These are phyloP conservation scores for Collariella sp. DNA, from an alignment of 495 filamentous ascomycete genomes.

Conservation along the genomic window DNA sequence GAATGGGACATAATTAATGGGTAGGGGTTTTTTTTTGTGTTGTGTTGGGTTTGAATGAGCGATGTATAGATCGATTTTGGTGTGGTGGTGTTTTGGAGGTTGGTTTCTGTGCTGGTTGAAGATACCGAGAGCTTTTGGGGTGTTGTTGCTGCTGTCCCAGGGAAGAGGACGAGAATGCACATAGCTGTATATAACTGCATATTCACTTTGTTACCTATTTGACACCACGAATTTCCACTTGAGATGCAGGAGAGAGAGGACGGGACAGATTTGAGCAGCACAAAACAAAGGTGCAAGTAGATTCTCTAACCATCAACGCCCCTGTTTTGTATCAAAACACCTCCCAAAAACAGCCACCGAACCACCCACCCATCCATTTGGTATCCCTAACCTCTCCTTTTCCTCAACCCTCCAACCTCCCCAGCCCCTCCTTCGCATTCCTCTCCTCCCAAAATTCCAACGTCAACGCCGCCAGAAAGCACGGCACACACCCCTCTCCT, in stretches of 20 bases:
- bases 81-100: background rate
- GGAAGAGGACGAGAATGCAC: background rate
- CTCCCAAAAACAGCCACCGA: background rate
- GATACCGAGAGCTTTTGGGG: background rate
- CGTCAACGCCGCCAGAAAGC: constrained; percentile 81
- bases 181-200: background rate
- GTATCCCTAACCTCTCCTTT: background rate
- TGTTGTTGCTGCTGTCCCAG: background rate
- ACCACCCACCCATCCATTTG: background rate
- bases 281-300: no score
- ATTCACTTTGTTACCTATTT: background rate
- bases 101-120: background rate
- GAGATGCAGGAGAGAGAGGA: no score
- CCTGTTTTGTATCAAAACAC: no score
- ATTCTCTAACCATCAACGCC: no score
- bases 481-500: constrained; percentile 84
- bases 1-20: background rate
- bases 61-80: constrained; percentile 2
- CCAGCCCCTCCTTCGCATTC: constrained; percentile 19
- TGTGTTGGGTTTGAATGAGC: constrained; percentile 2
- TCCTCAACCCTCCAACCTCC: constrained; percentile 1
- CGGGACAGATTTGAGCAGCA: no score
- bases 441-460: constrained; percentile 86
- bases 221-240: no score
- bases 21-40: background rate